These are phyloP conservation scores for Gossypium trilobum DNA, from an alignment of 441 rosid species.

Conservation along the genomic window DNA sequence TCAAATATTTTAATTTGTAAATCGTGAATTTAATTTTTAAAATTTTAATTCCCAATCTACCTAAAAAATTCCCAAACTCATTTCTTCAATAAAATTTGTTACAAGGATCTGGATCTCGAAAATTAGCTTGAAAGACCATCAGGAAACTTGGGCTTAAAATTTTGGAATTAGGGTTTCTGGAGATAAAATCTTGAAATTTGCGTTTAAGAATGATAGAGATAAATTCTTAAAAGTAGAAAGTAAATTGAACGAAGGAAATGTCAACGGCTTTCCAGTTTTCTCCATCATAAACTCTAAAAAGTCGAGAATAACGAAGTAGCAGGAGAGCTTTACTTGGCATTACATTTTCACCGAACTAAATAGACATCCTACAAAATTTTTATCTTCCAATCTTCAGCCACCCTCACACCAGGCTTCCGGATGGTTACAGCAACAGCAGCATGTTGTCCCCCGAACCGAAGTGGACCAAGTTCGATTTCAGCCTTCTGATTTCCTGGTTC, in stretches of 20 bases:
- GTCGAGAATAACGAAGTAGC: not conserved
- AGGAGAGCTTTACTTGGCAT: not conserved
- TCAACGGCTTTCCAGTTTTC: not conserved
- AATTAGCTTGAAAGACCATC: no score
- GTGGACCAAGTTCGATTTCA: constrained; percentile 57
- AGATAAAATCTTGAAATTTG: no score
- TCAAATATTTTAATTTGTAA: no score
- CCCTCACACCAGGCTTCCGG: constrained; percentile 71
- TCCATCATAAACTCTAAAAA: not conserved
- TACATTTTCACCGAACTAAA: constrained; percentile 1
- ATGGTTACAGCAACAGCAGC: constrained; percentile 49
- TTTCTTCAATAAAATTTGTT: no score
- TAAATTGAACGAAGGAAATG: not conserved
- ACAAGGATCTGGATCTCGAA: no score
- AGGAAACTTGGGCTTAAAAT: no score
- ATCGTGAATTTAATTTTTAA: no score
- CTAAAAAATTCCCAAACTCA: no score
- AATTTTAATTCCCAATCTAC: no score
- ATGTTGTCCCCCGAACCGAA: constrained; percentile 32
- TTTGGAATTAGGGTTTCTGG: no score
- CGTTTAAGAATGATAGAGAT: no score
- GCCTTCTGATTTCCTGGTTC: constrained; percentile 57
- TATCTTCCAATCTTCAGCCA: constrained; percentile 75
- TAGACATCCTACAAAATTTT: constrained; percentile 40
- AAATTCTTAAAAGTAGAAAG: not conserved